These are phyloP conservation scores for Dimargaris verticillata DNA, from an alignment of 192 early-diverging fungal species.

Conservation along the genomic window DNA sequence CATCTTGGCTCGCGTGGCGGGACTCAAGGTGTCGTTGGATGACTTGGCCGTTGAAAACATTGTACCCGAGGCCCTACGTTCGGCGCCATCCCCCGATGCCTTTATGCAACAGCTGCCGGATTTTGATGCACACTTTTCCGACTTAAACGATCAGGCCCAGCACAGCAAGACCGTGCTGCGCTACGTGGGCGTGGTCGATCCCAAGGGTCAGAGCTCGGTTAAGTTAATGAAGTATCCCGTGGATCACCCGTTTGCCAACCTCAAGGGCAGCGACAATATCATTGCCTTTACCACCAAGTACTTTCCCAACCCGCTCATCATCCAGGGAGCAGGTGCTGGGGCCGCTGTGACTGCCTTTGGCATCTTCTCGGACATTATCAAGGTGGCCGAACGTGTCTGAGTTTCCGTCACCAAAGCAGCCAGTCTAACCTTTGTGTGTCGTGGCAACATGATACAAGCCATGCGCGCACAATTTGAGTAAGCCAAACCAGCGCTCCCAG, in stretches of 20 bases:
- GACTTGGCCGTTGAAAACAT: slow-evolving; percentile 88
- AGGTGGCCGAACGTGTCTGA: slow-evolving; percentile 49
- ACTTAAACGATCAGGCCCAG: slow-evolving; percentile 62
- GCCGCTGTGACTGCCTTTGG: slow-evolving; percentile 96
- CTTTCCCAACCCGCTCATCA: slow-evolving; percentile 88
- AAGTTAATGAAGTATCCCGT: slow-evolving; percentile 62
- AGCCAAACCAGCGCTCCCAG: no score
- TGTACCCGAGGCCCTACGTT: slow-evolving; percentile 72
- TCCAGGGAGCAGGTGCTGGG: slow-evolving; percentile 92
- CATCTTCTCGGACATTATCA: slow-evolving; percentile 84
- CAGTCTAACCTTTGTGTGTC: neutral
- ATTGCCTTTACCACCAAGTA: slow-evolving; percentile 87
- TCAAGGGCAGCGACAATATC: slow-evolving; percentile 97
- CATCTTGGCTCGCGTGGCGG: slow-evolving; percentile 79
- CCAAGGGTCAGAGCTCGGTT: slow-evolving; percentile 51
- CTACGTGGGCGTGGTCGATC: slow-evolving; percentile 84
- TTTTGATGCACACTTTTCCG: slow-evolving; percentile 71
- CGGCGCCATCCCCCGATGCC: slow-evolving; percentile 48
- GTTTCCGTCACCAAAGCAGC: neutral
- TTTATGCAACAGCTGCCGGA: slow-evolving; percentile 74
- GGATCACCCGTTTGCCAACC: slow-evolving; percentile 84
- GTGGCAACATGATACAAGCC: neutral
- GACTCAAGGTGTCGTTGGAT: slow-evolving; percentile 52
- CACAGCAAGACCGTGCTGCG: slow-evolving; percentile 64
- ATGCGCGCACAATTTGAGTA: no score